Evolutionary conservation across 2,329 filamentous ascomycete species (phyloP).

Genomic region (Phialocephala sp.): DNA sequence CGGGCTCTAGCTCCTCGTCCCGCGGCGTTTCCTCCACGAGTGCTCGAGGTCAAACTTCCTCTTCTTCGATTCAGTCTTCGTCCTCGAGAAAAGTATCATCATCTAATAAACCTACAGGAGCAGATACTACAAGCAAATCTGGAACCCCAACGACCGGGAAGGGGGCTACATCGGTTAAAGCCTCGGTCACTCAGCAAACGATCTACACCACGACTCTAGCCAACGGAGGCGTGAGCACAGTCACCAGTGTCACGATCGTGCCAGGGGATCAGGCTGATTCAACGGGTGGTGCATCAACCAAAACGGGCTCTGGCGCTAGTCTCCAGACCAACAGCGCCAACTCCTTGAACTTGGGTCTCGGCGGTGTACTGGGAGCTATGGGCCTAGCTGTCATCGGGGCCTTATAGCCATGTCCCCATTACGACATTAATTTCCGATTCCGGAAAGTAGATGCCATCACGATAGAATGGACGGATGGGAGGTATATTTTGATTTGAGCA

Average conservation of each 20-base stretch:
- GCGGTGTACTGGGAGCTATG: constrained; percentile 34
- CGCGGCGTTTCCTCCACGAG: constrained; percentile 7
- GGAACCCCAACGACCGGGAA: constrained; percentile 12
- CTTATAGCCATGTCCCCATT: constrained; percentile 26
- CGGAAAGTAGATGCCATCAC: constrained; percentile 2
- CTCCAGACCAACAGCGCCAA: constrained; percentile 35
- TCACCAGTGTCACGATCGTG: constrained; percentile 37
- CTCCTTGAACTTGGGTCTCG: constrained; percentile 24
- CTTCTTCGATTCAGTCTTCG: constrained; percentile 13
- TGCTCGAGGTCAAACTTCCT: constrained; percentile 11
- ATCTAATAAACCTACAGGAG: constrained; percentile 26
- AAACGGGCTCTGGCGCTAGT: constrained; percentile 30
- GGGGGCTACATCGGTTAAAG: constrained; percentile 12
- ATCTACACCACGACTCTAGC: constrained; percentile 38
- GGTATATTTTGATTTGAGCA: constrained; percentile 22
- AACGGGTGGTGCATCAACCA: constrained; percentile 21
- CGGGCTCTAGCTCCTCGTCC: constrained; percentile 17
- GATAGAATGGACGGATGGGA: constrained; percentile 12
- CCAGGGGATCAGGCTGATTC: constrained; percentile 33
- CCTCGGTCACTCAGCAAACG: constrained; percentile 33
- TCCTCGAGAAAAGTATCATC: constrained; percentile 15
- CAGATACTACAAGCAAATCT: constrained; percentile 17
- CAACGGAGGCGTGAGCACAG: constrained; percentile 34
- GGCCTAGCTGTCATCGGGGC: constrained; percentile 31
- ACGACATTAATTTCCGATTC: constrained; percentile 2